Evolutionary conservation across 2,329 filamentous ascomycete species (phyloP), one percentile per base, ranked within the genome.

Genomic region (Nemania diffusa): DNA sequence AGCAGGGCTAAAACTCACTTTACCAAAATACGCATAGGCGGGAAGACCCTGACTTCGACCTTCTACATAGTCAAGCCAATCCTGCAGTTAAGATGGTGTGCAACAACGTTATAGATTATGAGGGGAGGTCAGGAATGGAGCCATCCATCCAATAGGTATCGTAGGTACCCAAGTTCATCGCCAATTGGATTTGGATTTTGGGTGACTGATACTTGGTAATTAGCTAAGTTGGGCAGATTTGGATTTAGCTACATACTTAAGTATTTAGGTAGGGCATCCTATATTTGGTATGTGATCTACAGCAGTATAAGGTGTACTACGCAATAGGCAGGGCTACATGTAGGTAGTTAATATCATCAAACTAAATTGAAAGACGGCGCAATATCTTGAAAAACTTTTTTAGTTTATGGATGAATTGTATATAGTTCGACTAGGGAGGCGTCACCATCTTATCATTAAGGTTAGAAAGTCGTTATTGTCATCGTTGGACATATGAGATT

Each of bases 31-130:
- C 68, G 67, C 59, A 53, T 52, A 70, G 68, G 67, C 59, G 64
- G 67, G 66, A 65, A 67, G 66, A 69, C 68, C 64, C 65, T 71
- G 55, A 63, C 69, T 62, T 53, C 11, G 52, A 44, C 20, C 51
- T 59, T 65, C 42, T 22, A n/a, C n/a, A n/a, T n/a, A 59, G 37
- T 57, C 29, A 65, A 40, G 57, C 48, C 46, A 50, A 13, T 32
- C 48, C 51, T 42, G 58, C 56, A 40, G 29, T 40, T 34, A 24
- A 63, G 64, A 67, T 63, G 53, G 59, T 37, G 59, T 58, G 59
- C 57, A 63, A 58, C 37, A 15, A 44, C 20, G 9, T 17, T 22
- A 32, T 40, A n/a, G 20, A 56, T 3, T 26, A 34, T 5, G 29
- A 32, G 9, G 29, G 55, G 66, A 37, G 56, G 32, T 34, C 26